Base-by-base conservation (phyloP, 768 basidiomycete species). In the Lactarius tabidus region DNA sequence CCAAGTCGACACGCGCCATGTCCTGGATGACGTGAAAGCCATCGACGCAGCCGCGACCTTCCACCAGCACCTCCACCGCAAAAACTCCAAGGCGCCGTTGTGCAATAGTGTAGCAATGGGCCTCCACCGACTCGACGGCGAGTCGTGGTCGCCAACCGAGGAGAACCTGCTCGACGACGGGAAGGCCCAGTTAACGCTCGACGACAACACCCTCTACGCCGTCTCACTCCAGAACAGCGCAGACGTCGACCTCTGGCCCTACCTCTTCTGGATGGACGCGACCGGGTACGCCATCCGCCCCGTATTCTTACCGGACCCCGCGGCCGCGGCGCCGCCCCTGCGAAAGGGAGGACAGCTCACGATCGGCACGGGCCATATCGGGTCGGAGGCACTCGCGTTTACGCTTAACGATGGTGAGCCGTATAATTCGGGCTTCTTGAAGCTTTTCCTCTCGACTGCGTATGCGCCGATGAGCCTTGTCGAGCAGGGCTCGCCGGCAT, bases 241-340 rank as follows among this genome's bases (percentile, higher is more conserved):
- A 1, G 77, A 80, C 67, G 68, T 73, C 62, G 81, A 84, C 71
- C 79, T 87, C 33, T 87, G 85, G 85, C 84, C 86, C 36, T 85
- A 85, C 71, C 77, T 87, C 38, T 79, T 80, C 1, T 85, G 83
- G 71, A 83, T 87, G 82, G 84, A 87, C 70, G 80, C 84, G 2
- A 80, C 78, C 60, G 81, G 77, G 45, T 82, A 85, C 64, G 78
- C 77, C 58, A 83, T 84, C 66, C 81, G 79, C 61, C 77, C 84
- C 62, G 73, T 86, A n/a, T 84, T 85, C 72, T 81, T 81, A 56
- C 82, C 85, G 6, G 78, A 77, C 53, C 74, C 77, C 12, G 73
- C 75, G n/a, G n/a, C n/a, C 38, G 57, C 71, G 26, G 57, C 72
- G 20, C 76, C 85, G 8, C 84, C 84, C 18, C 78, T 86, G 48